These are phyloP conservation scores for Ascochyta viciae-villosae DNA, from an alignment of 2,329 filamentous ascomycete genomes.

Conservation along the genomic window DNA sequence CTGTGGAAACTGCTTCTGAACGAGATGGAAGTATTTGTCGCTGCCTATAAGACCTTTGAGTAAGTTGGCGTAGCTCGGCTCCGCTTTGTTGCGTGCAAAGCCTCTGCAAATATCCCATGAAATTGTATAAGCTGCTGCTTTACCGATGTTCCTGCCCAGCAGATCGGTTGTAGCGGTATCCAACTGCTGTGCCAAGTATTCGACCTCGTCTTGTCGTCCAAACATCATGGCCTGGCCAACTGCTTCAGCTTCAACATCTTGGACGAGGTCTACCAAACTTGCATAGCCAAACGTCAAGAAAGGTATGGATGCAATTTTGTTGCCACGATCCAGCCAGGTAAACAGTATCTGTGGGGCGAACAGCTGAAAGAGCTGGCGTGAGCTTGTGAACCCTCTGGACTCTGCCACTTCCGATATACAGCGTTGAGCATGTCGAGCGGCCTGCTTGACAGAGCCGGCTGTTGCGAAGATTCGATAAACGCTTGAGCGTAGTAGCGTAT, in stretches of 20 bases:
- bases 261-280: conserved; percentile 71
- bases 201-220: conserved; percentile 69
- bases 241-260: conserved; percentile 76
- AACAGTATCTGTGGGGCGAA: conserved; percentile 91
- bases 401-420: conserved; percentile 73
- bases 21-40: conserved; percentile 66
- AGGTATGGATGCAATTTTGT: conserved; percentile 65
- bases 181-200: conserved; percentile 63
- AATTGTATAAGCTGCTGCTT: conserved; percentile 82
- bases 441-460: conserved; percentile 72
- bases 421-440: conserved; percentile 72
- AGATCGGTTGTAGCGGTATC: conserved; percentile 25
- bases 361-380: conserved; percentile 77
- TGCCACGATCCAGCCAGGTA: conserved; percentile 80
- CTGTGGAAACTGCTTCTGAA: conserved; percentile 75
- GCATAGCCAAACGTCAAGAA: conserved; percentile 84
- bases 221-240: conserved; percentile 85
- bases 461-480: conserved; percentile 96
- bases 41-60: conserved; percentile 74
- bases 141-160: conserved; percentile 74
- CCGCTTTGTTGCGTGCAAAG: conserved; percentile 46
- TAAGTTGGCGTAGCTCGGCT: conserved; percentile 67
- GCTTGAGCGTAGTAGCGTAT: conserved; percentile 82
- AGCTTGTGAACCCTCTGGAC: conserved; percentile 68
- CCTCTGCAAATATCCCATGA: conserved; percentile 71